Evolutionary conservation across 768 basidiomycete species (phyloP), one percentile per base, ranked within the genome.

Genomic region (Scleroderma bovista): DNA sequence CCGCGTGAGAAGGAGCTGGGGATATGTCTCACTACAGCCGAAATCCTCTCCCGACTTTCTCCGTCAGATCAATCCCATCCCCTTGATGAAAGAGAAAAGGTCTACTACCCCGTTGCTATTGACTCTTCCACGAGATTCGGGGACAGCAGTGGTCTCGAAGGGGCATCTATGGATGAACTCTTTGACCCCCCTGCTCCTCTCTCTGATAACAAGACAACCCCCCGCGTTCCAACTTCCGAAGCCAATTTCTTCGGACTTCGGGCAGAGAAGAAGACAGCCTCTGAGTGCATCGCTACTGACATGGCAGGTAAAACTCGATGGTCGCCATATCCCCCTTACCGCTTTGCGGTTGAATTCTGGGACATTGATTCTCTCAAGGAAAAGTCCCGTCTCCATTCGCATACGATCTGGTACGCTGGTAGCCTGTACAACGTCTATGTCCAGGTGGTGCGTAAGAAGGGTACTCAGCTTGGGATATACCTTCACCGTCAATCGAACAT

Each of bases 311-410:
- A 76, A 38, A 54, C 62, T 19, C 76, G 67, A 56, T 90, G 85
- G 84, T 77, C 84, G 1, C 72, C 78, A n/a, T 80, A 81, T 60
- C 83, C 86, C 40, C 93, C 93, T 0, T 88, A 76, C 67, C 79
- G 93, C 19, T 91, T 95, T 61, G 80, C 81, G 9, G 88, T 92
- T 46, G 93, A 95, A 66, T 95, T 95, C 62, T 94, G 88, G 86
- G 86, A 87, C 59, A 76, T 92, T 17, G 84, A 88, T 52, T 69
- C 74, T 31, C 74, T 96, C 34, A 85, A 83, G 51, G 93, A 95
- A 69, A 95, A 93, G 69, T 81, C 82, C 45, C 75, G 91, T 15
- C 66, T 89, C 45, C 83, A 94, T 64, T 90, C 88, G 8, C 81
- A 83, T 48, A 96, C 93, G 3, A 76, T 94, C 47, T 93, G 89